Conservation (phyloP, 1,139 yeast genomes). For the Debaryomyces subglobosus region DNA sequence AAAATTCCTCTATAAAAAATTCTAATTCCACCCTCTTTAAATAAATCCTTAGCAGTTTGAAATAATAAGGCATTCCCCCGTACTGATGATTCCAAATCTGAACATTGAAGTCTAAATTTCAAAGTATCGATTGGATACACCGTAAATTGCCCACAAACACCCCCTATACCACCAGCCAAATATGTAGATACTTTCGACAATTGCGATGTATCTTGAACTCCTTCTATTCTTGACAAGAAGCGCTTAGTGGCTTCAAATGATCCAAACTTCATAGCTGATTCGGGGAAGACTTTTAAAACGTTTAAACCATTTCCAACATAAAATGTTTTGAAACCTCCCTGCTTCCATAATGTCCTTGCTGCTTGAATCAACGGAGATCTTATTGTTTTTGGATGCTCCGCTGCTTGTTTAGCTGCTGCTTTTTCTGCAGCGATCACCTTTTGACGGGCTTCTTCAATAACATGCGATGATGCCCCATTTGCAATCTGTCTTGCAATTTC, state of each 20-base stretch:
- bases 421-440: conserved; percentile 30
- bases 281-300: conserved; percentile 93
- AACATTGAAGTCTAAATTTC: conserved; percentile 82
- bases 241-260: conserved; percentile 88
- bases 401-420: conserved; percentile 25
- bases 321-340: conserved; percentile 85
- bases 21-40: conserved; percentile 73
- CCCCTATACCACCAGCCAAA: conserved; percentile 94
- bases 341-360: conserved; percentile 76
- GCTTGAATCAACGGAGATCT: conserved; percentile 80
- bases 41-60: conserved; percentile 76
- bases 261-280: conserved; percentile 96
- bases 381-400: conserved; percentile 39
- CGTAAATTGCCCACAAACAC: conserved; percentile 87
- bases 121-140: conserved; percentile 97
- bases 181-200: conserved; percentile 80
- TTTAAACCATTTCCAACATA: conserved; percentile 95
- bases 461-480: conserved; percentile 38
- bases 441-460: conserved; percentile 39
- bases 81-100: conserved; percentile 60
- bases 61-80: conserved; percentile 64
- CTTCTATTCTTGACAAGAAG: conserved; percentile 74
- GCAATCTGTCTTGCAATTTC: conserved; percentile 49
- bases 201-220: conserved; percentile 70
- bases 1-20: conserved; percentile 84